Evolutionary conservation across 108 stramenopile genomes (phyloP), one percentile per base, ranked within the genome.

Genomic region (Cyclotella sp.): DNA sequence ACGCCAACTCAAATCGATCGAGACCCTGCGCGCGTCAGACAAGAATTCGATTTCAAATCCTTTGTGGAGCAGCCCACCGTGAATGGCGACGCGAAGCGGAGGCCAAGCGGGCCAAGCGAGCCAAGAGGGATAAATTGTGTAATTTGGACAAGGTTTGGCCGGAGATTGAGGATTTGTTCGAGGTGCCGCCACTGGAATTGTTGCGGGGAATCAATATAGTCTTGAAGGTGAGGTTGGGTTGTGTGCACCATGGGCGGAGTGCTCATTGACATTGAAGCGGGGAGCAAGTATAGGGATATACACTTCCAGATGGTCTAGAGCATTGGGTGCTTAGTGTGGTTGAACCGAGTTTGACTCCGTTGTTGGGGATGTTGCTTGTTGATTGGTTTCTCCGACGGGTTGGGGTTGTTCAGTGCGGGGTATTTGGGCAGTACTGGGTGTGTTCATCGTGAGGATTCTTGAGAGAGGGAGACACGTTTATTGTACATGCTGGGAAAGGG

Each of bases 301-400:
- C 79, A 16, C 62, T 95, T 29, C 94, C 94, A 10, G 68, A 68
- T 27, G 73, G 81, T 34, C 52, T 92, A 68, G 92, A 95, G 27
- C 34, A 64, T 9, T 91, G 90, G 61, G 89, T 95, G 54, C 83
- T 89, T 16, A 69, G 84, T 53, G 78, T 82, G 0, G 79, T 95
- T 0, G 90, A 95, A 66, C 94, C 94, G 14, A 95, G 93, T 79
- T 95, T 95, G 72, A 95, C 94, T 22, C 82, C 90, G 0, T 88
- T 89, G 11, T 63, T 95, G 67, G 67, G 83, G 10, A 92, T 95
- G 18, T 61, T 95, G n/a, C 26, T 74, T 95, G 76, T n/a, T n/a
- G n/a, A n/a, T n/a, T n/a, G 89, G 83, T 43, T 95, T 95, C 62
- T 89, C 88, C 43, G 82, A 93, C 11, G 63, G 76, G 26, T 75